Base-by-base conservation (phyloP, 352 stramenopile genomes). In the Ochromonadaceae sp. region DNA sequence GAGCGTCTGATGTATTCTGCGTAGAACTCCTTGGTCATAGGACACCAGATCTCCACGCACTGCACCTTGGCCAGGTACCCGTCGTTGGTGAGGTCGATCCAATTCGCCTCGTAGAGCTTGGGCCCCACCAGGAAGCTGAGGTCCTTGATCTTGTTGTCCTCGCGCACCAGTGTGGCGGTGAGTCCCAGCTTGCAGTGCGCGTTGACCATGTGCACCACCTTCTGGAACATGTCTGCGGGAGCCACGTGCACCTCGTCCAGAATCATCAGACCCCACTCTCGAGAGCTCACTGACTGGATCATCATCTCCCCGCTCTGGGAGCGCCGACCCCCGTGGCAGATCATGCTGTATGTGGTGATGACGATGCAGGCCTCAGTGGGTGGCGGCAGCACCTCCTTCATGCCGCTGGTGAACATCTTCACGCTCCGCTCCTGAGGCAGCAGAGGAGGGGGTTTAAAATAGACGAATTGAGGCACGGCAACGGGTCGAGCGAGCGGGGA, bases 121-220 rank as follows among this genome's bases (percentile, higher is more conserved):
- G 91, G 92, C 15, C 93, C 94, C 68, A 99, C 98, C 14, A 99
- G 81, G 76, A 97, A 97, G 76, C 97, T 97, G n/a, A 99, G 78
- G 76, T 98, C 91, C 26, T 86, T 88, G 74, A 99, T 98, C 14
- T 97, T 76, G 74, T 97, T 90, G 75, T 99, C 94, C 73, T 99
- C 94, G 30, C 94, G 85, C 32, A 99, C 94, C 28, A 99, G 76
- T 22, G 94, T 99, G 5, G 94, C 94, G 0, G 94, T 99, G 5
- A 99, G 76, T 3, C 94, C 94, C 39, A 99, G 82, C 65, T 97
- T 96, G 74, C 87, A 97, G 76, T 98, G 93, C 17, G 88, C 91
- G 65, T 93, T 93, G 67, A 96, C 87, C 46, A 90, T 88, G 50
- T 92, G 86, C 44, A 88, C 75, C 0, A 91, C 85, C 44, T 90